phyloP scores from a whole-genome alignment of 345 rosid species.

The Sapria himalayana region DNA sequence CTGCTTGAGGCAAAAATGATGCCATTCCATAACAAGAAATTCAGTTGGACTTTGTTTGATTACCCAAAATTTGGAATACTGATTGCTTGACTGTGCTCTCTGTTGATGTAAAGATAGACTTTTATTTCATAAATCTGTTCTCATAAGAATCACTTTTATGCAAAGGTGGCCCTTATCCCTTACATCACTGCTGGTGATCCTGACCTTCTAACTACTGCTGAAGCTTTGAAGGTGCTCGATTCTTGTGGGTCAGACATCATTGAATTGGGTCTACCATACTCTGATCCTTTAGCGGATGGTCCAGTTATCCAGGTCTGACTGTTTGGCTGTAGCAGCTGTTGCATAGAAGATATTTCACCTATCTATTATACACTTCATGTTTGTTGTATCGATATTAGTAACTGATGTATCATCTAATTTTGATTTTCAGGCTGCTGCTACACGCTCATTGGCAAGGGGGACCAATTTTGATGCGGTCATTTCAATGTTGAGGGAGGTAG shows the following conservation, averaged over 20 bases:
- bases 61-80: no score
- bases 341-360: no score
- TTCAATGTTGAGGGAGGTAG: slow-evolving; percentile 65
- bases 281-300: slow-evolving; percentile 89
- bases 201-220: slow-evolving; percentile 74
- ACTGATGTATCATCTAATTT: no score
- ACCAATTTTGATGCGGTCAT: slow-evolving; percentile 46
- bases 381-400: no score
- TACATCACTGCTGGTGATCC: slow-evolving; percentile 96
- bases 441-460: slow-evolving; percentile 59
- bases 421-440: slow-evolving; percentile 60
- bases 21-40: no score
- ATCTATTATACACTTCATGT: slow-evolving; percentile 1
- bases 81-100: no score
- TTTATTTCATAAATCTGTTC: no score
- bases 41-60: no score
- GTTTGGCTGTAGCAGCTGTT: no score
- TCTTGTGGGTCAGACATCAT: slow-evolving; percentile 67
- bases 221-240: slow-evolving; percentile 65
- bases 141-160: slow-evolving; percentile 4
- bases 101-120: no score
- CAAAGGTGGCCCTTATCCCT: slow-evolving; percentile 71
- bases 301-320: slow-evolving; percentile 74
- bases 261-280: slow-evolving; percentile 72
- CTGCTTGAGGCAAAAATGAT: no score